These are phyloP conservation scores for Encephalitozoon romaleae DNA, from an alignment of 371 early-diverging fungal species.

Conservation along the genomic window DNA sequence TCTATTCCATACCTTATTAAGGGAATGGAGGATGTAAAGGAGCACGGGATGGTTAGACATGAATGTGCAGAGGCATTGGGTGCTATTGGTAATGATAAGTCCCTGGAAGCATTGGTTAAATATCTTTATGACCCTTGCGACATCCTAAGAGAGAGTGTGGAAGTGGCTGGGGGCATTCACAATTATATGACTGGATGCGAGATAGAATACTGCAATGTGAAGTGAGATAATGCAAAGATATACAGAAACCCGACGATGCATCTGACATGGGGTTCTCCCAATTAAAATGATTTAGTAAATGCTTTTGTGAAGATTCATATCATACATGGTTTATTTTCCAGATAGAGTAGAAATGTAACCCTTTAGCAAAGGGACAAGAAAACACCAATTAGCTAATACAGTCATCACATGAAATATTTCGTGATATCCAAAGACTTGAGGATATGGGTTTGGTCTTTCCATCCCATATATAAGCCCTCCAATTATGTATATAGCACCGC, in stretches of 20 bases:
- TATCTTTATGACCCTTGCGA: constrained; percentile 69
- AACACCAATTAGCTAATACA: constrained; percentile 58
- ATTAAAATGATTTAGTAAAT: background rate
- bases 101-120: constrained; percentile 66
- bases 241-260: too few relatives aligned
- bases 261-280: background rate
- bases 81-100: constrained; percentile 84
- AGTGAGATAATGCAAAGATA: background rate
- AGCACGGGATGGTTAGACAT: constrained; percentile 91
- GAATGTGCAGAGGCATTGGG: constrained; percentile 98
- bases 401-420: constrained; percentile 61
- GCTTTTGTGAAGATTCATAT: background rate
- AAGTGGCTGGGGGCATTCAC: constrained; percentile 89
- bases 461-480: constrained; percentile 60
- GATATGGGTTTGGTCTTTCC: constrained; percentile 58
- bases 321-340: background rate
- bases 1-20: constrained; percentile 73
- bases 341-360: constrained; percentile 30
- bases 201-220: constrained; percentile 58
- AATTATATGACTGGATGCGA: constrained; percentile 71
- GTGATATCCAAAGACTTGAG: constrained; percentile 60
- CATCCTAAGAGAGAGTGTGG: constrained; percentile 85
- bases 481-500: constrained; percentile 57
- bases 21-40: constrained; percentile 66
- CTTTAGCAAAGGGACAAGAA: constrained; percentile 52